Evolutionary conservation across 2,329 filamentous ascomycete species (phyloP), one percentile per base, ranked within the genome.

Genomic region (Cytospora piceicola): DNA sequence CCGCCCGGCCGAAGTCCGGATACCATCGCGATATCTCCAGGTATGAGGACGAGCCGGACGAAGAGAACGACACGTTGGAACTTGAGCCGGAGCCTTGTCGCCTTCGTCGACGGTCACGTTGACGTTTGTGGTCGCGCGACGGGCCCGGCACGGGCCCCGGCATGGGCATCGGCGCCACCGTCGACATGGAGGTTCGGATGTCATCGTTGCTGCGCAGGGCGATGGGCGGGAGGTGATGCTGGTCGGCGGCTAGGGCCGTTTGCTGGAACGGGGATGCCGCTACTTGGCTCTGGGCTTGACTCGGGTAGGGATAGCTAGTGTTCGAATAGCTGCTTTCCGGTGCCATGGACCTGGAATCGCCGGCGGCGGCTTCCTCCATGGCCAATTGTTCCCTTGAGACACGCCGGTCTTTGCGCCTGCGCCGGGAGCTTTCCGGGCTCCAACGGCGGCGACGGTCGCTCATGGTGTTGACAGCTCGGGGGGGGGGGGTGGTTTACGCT

Each of bases 11-110:
- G 51, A 77, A 78, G 66, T 78, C 74, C 22, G 80, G 80, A 61
- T 82, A 81, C 56, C 81, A 78, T 49, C 82, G 82, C 58, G 89
- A 90, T 61, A 92, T 88, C 71, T 92, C 89, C 62, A 91, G 76
- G 64, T 88, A 81, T 1, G 88, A 90, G 20, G 82, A 83, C 20
- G 58, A 62, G 52, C 52, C 54, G 42, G 55, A 65, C 52, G 83
- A 83, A 46, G 82, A 86, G 64, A 81, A 85, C 27, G 81, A 84
- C 32, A 79, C 79, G 61, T 74, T 73, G 24, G 74, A 72, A 67
- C 75, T 76, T 22, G 77, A 78, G 34, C 52, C 63, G 6, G 69
- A 58, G 56, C 59, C 61, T 22, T 58, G 68, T 29, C 59, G 65
- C 20, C 36, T 52, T 49, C 30, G 56, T 30, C 42, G 64, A 53